These are phyloP conservation scores for Lyophyllum decastes DNA, from an alignment of 768 basidiomycete species.

Conservation along the genomic window DNA sequence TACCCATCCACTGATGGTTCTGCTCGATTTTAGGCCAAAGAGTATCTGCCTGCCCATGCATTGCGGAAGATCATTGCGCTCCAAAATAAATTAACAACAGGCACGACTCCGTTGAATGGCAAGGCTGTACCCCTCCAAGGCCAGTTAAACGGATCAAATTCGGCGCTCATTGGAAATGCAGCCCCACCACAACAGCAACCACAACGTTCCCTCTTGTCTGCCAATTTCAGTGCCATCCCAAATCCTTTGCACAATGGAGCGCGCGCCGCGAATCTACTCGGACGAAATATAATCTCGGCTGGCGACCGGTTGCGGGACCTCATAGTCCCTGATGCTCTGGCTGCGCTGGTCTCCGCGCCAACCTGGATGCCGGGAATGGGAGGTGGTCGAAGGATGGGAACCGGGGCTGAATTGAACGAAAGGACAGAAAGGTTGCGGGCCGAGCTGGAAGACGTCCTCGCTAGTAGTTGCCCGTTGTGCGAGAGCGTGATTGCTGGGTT, in stretches of 20 bases:
- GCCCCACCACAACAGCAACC: constrained; percentile 43
- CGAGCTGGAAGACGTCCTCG: constrained; percentile 88
- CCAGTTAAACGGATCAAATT: constrained; percentile 33
- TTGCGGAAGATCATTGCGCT: constrained; percentile 85
- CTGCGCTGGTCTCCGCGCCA: constrained; percentile 77
- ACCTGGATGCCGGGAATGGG: constrained; percentile 77
- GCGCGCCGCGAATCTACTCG: constrained; percentile 66
- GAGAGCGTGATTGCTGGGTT: constrained; percentile 85
- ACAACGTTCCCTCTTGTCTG: constrained; percentile 72
- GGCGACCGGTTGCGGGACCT: constrained; percentile 90
- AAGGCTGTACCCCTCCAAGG: constrained; percentile 9
- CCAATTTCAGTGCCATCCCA: constrained; percentile 61
- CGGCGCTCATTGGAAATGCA: constrained; percentile 27
- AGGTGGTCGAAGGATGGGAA: constrained; percentile 47
- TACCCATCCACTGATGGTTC: constrained; percentile 10
- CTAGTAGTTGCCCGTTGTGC: constrained; percentile 90
- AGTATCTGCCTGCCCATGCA: constrained; percentile 79
- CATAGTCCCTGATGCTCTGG: constrained; percentile 92
- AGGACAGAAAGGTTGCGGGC: constrained; percentile 72
- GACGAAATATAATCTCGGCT: constrained; percentile 81
- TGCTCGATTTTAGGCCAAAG: constrained; percentile 71
- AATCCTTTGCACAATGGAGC: constrained; percentile 63
- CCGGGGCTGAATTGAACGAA: constrained; percentile 55
- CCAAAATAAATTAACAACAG: constrained; percentile 81
- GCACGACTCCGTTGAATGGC: constrained; percentile 25